Evolutionary conservation across 257 asterid genomes (phyloP), one percentile per base, ranked within the genome.

Genomic region (Nicotiana knightiana): DNA sequence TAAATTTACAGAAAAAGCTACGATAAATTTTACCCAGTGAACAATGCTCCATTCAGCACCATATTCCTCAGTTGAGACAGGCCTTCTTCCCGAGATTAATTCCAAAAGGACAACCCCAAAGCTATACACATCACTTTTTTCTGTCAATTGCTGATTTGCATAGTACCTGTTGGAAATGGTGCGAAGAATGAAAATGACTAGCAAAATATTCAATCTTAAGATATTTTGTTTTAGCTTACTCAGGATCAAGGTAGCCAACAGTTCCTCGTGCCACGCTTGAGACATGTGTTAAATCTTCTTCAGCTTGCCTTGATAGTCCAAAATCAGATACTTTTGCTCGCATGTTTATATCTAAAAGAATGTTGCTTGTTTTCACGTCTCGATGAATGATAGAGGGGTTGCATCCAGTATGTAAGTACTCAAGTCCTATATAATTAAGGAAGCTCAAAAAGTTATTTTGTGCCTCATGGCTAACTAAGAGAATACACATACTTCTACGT

Each of bases 191-290:
- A 26, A 48, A 43, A 57, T 17, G 24, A 51, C 24, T 8, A 30
- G 7, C 3, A 32, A 37, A 62, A n/a, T 65, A 79, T 79, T 57
- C 18, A 73, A 35, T 73, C 64, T 64, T 33, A 68, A 46, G 33
- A 58, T 32, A 32, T 35, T 48, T 48, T 35, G 39, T 48, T 53
- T 65, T 62, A 48, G 76, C 97, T 85, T 88, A 96, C 99, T 94
- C 99, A 10, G 99, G 99, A 83, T 96, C 99, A 30, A 96, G 97
- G 83, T 96, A 96, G 83, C 99, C 99, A 46, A 94, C 92, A 73
- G 99, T 96, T 87, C 98, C 99, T 81, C 97, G 91, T 24, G 99
- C 99, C 80, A 94, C 96, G 58, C 99, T 96, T 33, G 99, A 96
- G 86, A 94, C 78, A 82, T 96, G 97, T 70, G 98, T 93, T 64